Conservation (phyloP, 164 flowering plant genomes). For the Vitis rotundifolia region DNA sequence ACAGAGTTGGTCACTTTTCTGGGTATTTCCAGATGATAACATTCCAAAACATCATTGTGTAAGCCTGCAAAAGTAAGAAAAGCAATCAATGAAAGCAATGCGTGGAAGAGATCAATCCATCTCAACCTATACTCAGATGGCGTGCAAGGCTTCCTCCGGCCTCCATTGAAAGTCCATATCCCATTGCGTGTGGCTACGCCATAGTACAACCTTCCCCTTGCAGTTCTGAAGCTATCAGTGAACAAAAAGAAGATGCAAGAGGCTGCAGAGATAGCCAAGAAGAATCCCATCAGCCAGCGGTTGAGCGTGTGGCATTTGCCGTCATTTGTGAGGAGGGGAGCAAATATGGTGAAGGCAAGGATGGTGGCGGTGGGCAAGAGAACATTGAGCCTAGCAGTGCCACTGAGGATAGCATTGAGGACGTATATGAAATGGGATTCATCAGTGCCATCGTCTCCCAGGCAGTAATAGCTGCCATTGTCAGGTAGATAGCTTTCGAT, state of each 20-base stretch:
- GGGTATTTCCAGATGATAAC: constrained; percentile 41
- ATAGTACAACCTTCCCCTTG: constrained; percentile 47
- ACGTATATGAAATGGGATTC: constrained; percentile 35
- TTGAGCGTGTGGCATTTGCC: constrained; percentile 44
- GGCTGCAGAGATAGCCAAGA: constrained; percentile 31
- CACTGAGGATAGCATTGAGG: constrained; percentile 51
- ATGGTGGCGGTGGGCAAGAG: constrained; percentile 60
- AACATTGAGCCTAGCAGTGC: constrained; percentile 62
- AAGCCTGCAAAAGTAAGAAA: constrained; percentile 50
- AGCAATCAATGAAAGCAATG: constrained; percentile 41
- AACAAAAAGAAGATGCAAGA: constrained; percentile 55
- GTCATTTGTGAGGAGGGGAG: constrained; percentile 55
- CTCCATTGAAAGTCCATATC: constrained; percentile 56
- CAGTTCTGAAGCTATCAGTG: constrained; percentile 56
- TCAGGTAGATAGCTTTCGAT: constrained; percentile 13
- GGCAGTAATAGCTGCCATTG: constrained; percentile 8
- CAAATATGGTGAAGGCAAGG: constrained; percentile 60
- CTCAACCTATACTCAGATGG: constrained; percentile 48
- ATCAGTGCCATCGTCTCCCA: constrained; percentile 26
- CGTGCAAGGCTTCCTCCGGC: constrained; percentile 35
- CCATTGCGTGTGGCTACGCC: constrained; percentile 59
- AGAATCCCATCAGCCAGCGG: constrained; percentile 46
- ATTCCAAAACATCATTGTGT: constrained; percentile 41
- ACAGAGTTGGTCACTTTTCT: constrained; percentile 48
- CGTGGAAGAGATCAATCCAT: constrained; percentile 53